Conservation (phyloP, 108 stramenopile species). For the Skeletonema menzelii region DNA sequence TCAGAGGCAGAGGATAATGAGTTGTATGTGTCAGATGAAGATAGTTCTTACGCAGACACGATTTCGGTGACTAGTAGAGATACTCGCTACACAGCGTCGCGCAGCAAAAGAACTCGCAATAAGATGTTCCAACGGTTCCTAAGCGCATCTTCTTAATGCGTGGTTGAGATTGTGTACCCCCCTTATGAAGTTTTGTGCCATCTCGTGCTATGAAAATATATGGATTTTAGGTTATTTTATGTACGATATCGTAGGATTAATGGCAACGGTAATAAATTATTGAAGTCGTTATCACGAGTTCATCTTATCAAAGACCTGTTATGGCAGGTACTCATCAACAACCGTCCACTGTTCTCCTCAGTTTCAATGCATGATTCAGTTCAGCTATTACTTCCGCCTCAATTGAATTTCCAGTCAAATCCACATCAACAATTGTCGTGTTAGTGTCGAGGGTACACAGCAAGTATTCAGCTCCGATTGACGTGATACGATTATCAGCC, state of each 20-base stretch:
- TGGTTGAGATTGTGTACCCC: too few species aligned
- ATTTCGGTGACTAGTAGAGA: too few species aligned
- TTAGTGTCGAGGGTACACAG: neutral
- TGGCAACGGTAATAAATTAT: too few species aligned
- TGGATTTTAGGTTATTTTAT: neutral
- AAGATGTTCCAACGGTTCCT: too few species aligned
- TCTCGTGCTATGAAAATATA: neutral
- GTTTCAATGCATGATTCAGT: neutral
- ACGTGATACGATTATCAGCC: slow-evolving; percentile 7
- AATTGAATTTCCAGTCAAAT: neutral
- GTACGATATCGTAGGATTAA: too few species aligned
- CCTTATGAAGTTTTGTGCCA: too few species aligned
- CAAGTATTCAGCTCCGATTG: slow-evolving; percentile 3
- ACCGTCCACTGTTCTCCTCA: neutral
- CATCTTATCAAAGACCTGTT: too few species aligned
- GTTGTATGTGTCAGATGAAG: neutral
- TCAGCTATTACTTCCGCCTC: neutral
- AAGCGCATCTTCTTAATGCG: neutral
- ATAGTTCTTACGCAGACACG: neutral
- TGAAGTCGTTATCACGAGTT: too few species aligned
- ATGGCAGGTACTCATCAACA: neutral
- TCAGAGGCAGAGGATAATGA: too few species aligned
- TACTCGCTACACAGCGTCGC: too few species aligned
- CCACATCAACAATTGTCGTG: neutral
- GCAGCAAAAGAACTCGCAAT: too few species aligned